Evolutionary conservation across 352 stramenopile genomes (phyloP).

Genomic region (Blastocystis sp.): DNA sequence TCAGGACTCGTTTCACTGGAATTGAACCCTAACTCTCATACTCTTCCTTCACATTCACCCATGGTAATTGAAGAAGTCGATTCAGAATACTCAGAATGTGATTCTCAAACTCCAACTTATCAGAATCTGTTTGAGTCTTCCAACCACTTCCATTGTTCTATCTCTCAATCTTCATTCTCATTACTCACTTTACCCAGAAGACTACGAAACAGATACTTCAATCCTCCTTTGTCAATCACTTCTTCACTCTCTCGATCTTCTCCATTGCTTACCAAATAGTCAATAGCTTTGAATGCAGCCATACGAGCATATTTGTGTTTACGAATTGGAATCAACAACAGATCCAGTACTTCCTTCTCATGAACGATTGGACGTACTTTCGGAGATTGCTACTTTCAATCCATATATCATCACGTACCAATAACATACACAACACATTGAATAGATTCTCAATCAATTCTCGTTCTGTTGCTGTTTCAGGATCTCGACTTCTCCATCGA

Average conservation of each 20-base stretch:
- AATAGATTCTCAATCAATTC: constrained; percentile 51
- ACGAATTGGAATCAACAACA: constrained; percentile 36
- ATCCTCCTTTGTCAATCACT: constrained; percentile 7
- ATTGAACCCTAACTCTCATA: constrained; percentile 10
- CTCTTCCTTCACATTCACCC: background rate
- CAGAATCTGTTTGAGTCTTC: background rate
- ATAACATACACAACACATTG: constrained; percentile 19
- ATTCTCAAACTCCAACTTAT: constrained; percentile 50
- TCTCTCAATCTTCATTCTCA: background rate
- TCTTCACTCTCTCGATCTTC: background rate
- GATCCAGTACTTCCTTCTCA: constrained; percentile 37
- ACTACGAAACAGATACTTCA: constrained; percentile 15
- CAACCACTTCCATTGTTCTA: constrained; percentile 23
- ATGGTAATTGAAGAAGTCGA: background rate
- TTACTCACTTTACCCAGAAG: background rate
- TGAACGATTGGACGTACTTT: background rate
- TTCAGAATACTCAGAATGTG: constrained; percentile 17
- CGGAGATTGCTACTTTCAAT: background rate
- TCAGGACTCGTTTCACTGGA: constrained; percentile 49
- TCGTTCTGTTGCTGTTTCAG: background rate
- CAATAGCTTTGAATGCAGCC: constrained; percentile 6
- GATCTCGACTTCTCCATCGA: background rate
- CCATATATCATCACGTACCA: background rate
- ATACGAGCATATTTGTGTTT: constrained; percentile 24
- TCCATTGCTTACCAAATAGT: background rate